phyloP scores from a whole-genome alignment of 345 rosid species.

The Eucalyptus coolabah region DNA sequence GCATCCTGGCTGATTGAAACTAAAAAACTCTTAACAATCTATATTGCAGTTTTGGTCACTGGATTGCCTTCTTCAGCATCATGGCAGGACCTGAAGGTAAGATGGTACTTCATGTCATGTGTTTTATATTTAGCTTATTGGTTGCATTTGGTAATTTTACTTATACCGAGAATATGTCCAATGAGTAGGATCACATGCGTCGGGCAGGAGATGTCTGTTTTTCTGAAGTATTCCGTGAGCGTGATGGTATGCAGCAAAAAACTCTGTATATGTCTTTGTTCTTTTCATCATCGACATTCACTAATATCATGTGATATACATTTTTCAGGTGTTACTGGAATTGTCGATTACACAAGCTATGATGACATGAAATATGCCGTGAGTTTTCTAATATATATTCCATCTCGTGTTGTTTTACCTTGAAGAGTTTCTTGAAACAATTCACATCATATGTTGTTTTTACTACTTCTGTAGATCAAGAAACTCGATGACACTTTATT shows the following conservation, averaged over 20 bases:
- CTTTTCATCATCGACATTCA: background rate
- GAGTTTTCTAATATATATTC: constrained; percentile 12
- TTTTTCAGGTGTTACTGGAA: constrained; percentile 63
- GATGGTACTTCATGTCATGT: background rate
- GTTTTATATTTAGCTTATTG: background rate
- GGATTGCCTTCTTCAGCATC: constrained; percentile 97
- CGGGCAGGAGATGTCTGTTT: constrained; percentile 97
- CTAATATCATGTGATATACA: background rate
- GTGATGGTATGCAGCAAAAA: constrained; percentile 42
- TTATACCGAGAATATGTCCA: background rate
- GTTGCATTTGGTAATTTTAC: background rate
- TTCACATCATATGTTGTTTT: background rate
- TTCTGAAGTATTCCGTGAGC: constrained; percentile 84
- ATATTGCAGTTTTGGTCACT: constrained; percentile 59
- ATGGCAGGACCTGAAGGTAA: constrained; percentile 99
- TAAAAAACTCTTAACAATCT: background rate
- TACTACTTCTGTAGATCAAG: constrained; percentile 32
- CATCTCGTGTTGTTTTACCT: background rate
- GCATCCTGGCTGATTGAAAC: background rate
- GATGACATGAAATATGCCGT: constrained; percentile 97
- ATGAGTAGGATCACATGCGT: constrained; percentile 91
- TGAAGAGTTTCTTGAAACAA: background rate
- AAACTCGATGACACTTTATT: constrained; percentile 86
- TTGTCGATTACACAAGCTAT: constrained; percentile 80
- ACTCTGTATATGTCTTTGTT: background rate